Evolutionary conservation across 345 rosid species (phyloP), one percentile per base, ranked within the genome.

Genomic region (Excoecaria cochinchinensis): DNA sequence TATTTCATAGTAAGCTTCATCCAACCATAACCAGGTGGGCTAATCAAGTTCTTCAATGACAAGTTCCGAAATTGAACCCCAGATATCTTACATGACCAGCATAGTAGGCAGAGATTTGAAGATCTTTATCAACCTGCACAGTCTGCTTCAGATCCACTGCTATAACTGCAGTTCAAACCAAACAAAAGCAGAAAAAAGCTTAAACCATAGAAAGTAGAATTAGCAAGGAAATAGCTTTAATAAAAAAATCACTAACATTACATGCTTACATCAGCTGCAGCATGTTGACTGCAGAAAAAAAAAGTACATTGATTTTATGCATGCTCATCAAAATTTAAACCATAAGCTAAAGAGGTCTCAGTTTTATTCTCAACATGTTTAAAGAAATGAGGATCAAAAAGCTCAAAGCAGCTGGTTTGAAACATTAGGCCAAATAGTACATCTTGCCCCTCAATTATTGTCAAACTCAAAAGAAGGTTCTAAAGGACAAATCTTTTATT

Each of bases 61-160:
- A 61, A n/a, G 21, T 47, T 10, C 4, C 15, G 16, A 80, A 58
- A 48, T 60, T 40, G 75, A 71, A 78, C 13, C 63, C 38, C 58
- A 70, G 72, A 67, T 25, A 42, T 67, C 92, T 86, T 87, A 95
- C 99, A 88, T 95, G 98, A 62, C 99, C 98, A 22, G 98, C 98
- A 65, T 95, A 95, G 76, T 95, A 95, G 56, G 95, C 94, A 74
- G 97, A 93, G 77, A 95, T 89, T 68, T 90, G 91, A 82, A 93
- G 97, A 86, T 91, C 97, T 64, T 87, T 72, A 83, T 89, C 96
- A 85, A 95, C 96, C 72, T 87, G 94, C 86, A 95, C 79, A 47
- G 94, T 91, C 82, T 95, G 97, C 93, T 89, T 95, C 82, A 95
- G 84, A 83, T 95, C 95, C 82, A 95, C 85, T 8, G 99, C 84